Evolutionary conservation across 164 flowering plant genomes (phyloP).

Genomic region (Dillenia suffruticosa): DNA sequence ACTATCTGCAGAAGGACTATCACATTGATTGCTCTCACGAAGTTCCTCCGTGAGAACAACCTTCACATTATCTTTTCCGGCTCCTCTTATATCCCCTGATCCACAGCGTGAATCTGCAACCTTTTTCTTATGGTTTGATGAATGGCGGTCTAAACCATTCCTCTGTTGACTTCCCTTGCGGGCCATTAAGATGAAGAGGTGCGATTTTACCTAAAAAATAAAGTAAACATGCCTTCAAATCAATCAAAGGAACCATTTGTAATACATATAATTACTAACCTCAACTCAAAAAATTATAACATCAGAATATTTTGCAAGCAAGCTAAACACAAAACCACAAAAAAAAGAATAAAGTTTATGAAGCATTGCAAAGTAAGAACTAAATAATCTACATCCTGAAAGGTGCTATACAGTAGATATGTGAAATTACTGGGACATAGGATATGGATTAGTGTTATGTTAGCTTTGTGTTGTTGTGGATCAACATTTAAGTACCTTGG

Average conservation of each 20-base stretch:
- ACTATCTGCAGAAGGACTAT: slow-evolving; percentile 14
- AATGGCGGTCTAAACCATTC: slow-evolving; percentile 44
- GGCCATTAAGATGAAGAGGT: slow-evolving; percentile 36
- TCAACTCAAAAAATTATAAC: too few relatives aligned
- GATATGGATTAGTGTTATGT: too few relatives aligned
- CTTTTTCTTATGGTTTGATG: slow-evolving; percentile 34
- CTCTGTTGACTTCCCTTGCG: slow-evolving; percentile 62
- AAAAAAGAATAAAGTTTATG: too few relatives aligned
- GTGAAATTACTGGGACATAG: too few relatives aligned
- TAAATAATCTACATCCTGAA: too few relatives aligned
- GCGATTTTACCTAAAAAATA: background rate
- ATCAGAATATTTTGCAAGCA: too few relatives aligned
- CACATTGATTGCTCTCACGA: slow-evolving; percentile 25
- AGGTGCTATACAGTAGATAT: too few relatives aligned
- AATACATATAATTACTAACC: too few relatives aligned
- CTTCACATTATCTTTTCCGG: slow-evolving; percentile 25
- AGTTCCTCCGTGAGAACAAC: slow-evolving; percentile 33
- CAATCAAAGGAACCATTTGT: slow-evolving; percentile 1
- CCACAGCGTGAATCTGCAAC: slow-evolving; percentile 32
- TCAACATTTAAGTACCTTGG: too few relatives aligned
- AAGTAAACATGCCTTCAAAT: slow-evolving; percentile 2
- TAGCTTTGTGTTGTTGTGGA: too few relatives aligned
- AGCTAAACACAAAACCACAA: too few relatives aligned
- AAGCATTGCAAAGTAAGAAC: too few relatives aligned
- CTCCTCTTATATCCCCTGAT: slow-evolving; percentile 20